These are phyloP conservation scores for Metschnikowia baotianmanensis DNA, from an alignment of 805 yeast species.

Conservation along the genomic window DNA sequence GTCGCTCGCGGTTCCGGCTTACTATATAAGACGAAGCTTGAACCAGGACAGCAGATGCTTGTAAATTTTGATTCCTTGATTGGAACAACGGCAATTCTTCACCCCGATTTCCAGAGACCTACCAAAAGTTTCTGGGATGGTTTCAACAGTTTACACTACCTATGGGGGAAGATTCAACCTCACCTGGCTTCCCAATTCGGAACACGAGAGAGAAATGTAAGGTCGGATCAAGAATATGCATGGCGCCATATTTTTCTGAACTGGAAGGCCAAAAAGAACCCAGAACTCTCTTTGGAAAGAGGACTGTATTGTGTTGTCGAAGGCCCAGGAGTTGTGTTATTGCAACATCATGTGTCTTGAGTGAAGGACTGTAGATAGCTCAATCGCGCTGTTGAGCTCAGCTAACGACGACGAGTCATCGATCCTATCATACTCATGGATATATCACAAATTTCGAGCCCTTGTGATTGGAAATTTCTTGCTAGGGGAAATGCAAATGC, in stretches of 20 bases:
- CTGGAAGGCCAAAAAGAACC: too few relatives aligned
- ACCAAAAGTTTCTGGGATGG: too few relatives aligned
- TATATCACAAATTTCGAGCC: conserved; percentile 1
- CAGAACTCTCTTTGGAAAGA: neutral
- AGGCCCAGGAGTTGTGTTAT: conserved; percentile 5
- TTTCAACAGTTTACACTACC: too few relatives aligned
- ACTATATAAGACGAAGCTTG: conserved; percentile 4
- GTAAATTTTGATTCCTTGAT: conserved; percentile 2
- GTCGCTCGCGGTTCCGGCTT: conserved; percentile 9
- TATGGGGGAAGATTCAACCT: too few relatives aligned
- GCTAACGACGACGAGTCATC: neutral
- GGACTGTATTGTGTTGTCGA: neutral
- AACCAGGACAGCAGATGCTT: conserved; percentile 3
- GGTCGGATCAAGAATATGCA: too few relatives aligned
- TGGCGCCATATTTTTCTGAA: too few relatives aligned
- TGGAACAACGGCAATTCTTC: conserved; percentile 3
- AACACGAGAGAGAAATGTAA: too few relatives aligned
- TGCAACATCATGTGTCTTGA: neutral
- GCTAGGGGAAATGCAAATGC: conserved; percentile 52
- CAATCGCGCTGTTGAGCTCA: neutral
- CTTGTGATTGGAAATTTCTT: conserved; percentile 42
- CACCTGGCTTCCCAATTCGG: too few relatives aligned
- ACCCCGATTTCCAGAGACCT: neutral
- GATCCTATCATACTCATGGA: neutral
- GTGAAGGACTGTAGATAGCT: conserved; percentile 3